These are phyloP conservation scores for Melampsora abietis-canadensis DNA, from an alignment of 1,284 basidiomycete species.

Conservation along the genomic window DNA sequence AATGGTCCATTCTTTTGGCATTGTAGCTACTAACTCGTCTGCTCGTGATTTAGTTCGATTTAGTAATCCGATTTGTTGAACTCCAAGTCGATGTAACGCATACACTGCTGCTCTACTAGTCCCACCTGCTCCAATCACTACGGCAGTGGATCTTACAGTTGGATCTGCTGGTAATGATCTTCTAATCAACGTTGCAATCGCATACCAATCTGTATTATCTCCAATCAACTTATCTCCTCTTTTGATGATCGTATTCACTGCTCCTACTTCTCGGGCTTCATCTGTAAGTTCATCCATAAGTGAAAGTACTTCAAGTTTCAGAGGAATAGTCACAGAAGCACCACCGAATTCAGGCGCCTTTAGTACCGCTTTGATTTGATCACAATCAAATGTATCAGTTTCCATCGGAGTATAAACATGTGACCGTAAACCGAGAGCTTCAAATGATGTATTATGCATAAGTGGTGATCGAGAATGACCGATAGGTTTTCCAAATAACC, in stretches of 20 bases:
- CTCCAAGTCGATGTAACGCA: conserved; percentile 69
- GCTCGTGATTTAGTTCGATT: conserved; percentile 78
- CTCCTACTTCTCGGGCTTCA: conserved; percentile 77
- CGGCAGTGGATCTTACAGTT: conserved; percentile 57
- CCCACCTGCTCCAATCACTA: conserved; percentile 88
- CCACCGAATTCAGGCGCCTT: conserved; percentile 77
- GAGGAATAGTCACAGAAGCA: conserved; percentile 90
- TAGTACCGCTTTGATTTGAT: conserved; percentile 62
- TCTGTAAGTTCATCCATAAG: conserved; percentile 72
- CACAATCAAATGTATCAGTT: conserved; percentile 61
- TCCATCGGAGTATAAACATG: conserved; percentile 76
- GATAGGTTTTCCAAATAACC: conserved; percentile 85
- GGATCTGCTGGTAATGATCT: conserved; percentile 46
- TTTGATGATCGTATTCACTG: conserved; percentile 85
- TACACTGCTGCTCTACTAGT: conserved; percentile 89
- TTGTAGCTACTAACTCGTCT: conserved; percentile 64
- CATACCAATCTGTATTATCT: conserved; percentile 91
- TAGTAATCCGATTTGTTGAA: conserved; percentile 71
- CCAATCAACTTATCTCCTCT: conserved; percentile 62
- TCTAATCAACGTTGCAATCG: conserved; percentile 64
- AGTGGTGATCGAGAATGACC: conserved; percentile 84
- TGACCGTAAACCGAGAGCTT: conserved; percentile 64
- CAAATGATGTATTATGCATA: conserved; percentile 86
- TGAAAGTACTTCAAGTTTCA: conserved; percentile 81
- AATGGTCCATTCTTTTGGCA: conserved; percentile 63